Conservation (phyloP, 768 basidiomycete genomes). For the Naganishia randhawae region DNA sequence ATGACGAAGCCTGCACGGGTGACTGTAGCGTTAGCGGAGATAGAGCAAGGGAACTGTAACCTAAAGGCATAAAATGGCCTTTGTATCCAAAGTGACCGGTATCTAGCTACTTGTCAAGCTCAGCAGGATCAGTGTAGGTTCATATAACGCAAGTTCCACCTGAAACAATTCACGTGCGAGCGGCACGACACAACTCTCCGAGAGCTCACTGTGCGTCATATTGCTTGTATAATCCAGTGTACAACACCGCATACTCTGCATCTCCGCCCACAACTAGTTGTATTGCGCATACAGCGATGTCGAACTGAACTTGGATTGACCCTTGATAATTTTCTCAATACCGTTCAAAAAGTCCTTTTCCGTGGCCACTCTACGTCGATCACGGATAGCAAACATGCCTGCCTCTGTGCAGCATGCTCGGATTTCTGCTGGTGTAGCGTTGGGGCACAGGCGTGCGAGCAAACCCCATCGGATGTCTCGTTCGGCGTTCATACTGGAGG, state of each 20-base stretch:
- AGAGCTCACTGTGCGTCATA: neutral
- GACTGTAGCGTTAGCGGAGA: slow-evolving; percentile 52
- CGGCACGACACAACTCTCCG: no score
- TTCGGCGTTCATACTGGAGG: slow-evolving; percentile 85
- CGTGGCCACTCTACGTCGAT: slow-evolving; percentile 90
- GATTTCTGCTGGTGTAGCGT: slow-evolving; percentile 97
- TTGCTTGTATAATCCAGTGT: neutral
- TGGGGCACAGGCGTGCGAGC: slow-evolving; percentile 92
- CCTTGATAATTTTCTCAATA: slow-evolving; percentile 96
- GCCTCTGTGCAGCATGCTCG: slow-evolving; percentile 57
- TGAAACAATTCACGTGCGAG: no score
- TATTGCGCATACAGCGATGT: slow-evolving; percentile 58
- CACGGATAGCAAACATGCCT: slow-evolving; percentile 99
- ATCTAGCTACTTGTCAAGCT: neutral
- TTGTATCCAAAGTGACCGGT: neutral
- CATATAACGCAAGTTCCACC: no score
- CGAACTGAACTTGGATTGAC: slow-evolving; percentile 96
- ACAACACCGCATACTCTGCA: slow-evolving; percentile 11
- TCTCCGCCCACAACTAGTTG: slow-evolving; percentile 27
- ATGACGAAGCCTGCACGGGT: slow-evolving; percentile 54
- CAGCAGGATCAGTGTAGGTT: neutral
- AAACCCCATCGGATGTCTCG: slow-evolving; percentile 95
- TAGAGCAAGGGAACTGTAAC: slow-evolving; percentile 58
- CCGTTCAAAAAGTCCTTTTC: slow-evolving; percentile 97
- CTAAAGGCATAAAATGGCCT: neutral